phyloP scores from a whole-genome alignment of 2,329 filamentous ascomycete species.

The Diplodia mutila region DNA sequence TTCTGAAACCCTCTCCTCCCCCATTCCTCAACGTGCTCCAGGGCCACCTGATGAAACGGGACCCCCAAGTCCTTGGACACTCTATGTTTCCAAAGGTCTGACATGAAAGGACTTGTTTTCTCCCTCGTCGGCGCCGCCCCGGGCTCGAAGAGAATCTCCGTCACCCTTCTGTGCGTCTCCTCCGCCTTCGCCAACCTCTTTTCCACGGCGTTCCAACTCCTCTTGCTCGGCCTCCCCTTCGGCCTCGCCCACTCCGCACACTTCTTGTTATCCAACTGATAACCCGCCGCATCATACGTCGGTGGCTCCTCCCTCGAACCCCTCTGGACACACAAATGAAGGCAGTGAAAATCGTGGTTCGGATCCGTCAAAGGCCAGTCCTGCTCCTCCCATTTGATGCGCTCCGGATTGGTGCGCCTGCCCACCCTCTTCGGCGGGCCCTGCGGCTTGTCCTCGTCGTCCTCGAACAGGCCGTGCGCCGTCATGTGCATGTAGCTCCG shows the following conservation, averaged over 20 bases:
- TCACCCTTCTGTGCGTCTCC: not conserved
- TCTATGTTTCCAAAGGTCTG: constrained; percentile 19
- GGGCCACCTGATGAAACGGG: constrained; percentile 28
- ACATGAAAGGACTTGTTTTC: not conserved
- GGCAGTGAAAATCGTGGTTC: not conserved
- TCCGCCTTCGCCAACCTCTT: not conserved
- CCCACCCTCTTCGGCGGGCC: not conserved
- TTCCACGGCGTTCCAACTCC: constrained; percentile 7
- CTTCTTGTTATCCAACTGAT: constrained; percentile 26
- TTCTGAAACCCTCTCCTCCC: constrained; percentile 26
- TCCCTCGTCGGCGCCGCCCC: not conserved
- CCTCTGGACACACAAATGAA: not conserved
- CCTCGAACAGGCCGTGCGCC: no score
- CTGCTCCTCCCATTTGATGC: not conserved
- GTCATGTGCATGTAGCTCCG: no score
- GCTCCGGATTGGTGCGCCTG: not conserved
- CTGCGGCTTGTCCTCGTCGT: no score
- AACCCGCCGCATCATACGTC: constrained; percentile 28
- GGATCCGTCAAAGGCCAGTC: not conserved
- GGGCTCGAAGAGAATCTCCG: constrained; percentile 24
- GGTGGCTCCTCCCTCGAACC: constrained; percentile 15
- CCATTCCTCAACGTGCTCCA: constrained; percentile 28
- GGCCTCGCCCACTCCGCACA: not conserved
- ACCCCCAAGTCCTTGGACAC: constrained; percentile 29
- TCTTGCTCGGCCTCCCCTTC: not conserved